Base-by-base conservation (phyloP, 345 rosid genomes). In the Eucalyptus dawsonii region DNA sequence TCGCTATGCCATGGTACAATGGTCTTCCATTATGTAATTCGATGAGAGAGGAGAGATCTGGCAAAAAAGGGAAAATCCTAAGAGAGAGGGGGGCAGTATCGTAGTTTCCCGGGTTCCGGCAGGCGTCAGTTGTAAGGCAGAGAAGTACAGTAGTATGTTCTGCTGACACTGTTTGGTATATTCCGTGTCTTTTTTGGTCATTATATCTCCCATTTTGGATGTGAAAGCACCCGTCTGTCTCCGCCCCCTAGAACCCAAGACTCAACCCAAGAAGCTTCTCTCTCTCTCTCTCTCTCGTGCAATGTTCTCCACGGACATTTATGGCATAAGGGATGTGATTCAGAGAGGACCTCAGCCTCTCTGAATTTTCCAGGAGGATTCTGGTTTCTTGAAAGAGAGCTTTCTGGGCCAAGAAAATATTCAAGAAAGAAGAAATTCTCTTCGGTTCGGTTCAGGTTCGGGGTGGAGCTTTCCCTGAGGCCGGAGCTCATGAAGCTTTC, bases 271-370 rank as follows among this genome's bases (percentile, higher is more conserved):
- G 69, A 56, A 56, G 83, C 27, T 42, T 42, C 67, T 22, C 44
- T 22, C 44, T 47, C 88, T 13, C 3, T 16, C 44, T 19, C 24
- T 37, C 81, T 37, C 81, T 72, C 86, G 90, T 88, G 92, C 89
- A 60, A 95, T 97, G 97, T 92, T 94, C 88, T 91, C 93, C 89
- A 90, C 90, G 92, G 93, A 88, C 88, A 85, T 93, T 89, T 88
- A 95, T 93, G 98, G 95, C 89, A 72, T 95, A 87, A 93, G 93
- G 91, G 93, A 56, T 87, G 94, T 92, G 93, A 85, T 93, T 95
- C 93, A 90, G 92, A 89, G 95, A 93, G 96, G 95, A 92, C 67
- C 44, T 87, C 14, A 22, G 62, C 93, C 94, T 93, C 96, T 88
- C 95, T 95, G 95, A 94, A 90, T 91, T 90, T 58, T 90, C 92